Percentiles rank a stretch among this genome's conserved stretches.
These are phyloP conservation scores for Echium plantagineum DNA, from an alignment of 257 asterid genomes.

Conservation along the genomic window DNA sequence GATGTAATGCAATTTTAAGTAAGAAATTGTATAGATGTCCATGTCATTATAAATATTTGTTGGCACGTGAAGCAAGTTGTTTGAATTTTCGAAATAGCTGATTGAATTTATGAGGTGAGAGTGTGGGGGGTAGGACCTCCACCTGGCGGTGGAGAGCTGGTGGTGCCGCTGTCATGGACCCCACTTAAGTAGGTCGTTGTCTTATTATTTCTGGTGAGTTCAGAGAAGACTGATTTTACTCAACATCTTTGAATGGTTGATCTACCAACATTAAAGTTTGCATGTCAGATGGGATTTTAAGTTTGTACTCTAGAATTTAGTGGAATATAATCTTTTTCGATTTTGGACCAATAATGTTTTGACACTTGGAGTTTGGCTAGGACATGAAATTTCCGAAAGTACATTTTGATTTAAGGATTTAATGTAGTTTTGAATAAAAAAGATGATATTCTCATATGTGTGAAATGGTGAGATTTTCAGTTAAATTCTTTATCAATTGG, in stretches of 20 bases:
- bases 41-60: too few relatives aligned
- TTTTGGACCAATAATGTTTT: neutral
- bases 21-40: too few relatives aligned
- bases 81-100: neutral
- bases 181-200: conserved; percentile 19
- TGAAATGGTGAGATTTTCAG: too few relatives aligned
- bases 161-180: conserved; percentile 20
- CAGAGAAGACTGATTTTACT: conserved; percentile 14
- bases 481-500: too few relatives aligned
- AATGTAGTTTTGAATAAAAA: too few relatives aligned
- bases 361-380: neutral
- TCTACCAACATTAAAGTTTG: neutral
- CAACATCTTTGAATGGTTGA: conserved; percentile 19
- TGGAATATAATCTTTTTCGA: too few relatives aligned
- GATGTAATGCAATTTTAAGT: too few relatives aligned
- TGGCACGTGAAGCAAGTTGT: neutral
- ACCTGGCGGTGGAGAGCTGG: conserved; percentile 25
- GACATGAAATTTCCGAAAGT: too few relatives aligned
- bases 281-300: neutral
- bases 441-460: too few relatives aligned
- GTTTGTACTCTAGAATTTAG: neutral
- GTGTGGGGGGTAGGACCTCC: conserved; percentile 23
- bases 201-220: neutral
- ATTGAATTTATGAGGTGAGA: conserved; percentile 11
- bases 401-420: too few relatives aligned